A percentile compares a stretch with the other conserved stretches of the same genome.
phyloP scores from a whole-genome alignment of 768 basidiomycete genomes.

The Boletus pseudo-olivaceus region DNA sequence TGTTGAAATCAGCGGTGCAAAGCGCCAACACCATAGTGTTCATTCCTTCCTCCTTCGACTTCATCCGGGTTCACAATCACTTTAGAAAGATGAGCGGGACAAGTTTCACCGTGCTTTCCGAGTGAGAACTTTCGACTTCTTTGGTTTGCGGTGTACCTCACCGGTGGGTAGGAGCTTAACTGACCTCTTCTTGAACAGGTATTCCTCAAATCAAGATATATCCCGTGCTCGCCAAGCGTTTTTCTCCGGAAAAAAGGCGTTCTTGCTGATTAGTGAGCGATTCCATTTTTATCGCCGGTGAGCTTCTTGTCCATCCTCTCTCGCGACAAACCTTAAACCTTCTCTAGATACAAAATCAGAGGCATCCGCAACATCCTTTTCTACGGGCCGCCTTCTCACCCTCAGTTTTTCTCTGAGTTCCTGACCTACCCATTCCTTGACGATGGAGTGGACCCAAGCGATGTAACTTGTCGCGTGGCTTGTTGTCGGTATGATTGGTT shows the following conservation, averaged over 20 bases:
- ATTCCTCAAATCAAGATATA: conserved; percentile 92
- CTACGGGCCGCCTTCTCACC: conserved; percentile 88
- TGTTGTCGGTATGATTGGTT: conserved; percentile 92
- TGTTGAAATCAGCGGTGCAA: conserved; percentile 91
- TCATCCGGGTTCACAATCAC: conserved; percentile 85
- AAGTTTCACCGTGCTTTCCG: conserved; percentile 82
- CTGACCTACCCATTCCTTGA: conserved; percentile 89
- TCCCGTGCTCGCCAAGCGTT: conserved; percentile 90
- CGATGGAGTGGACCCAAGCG: conserved; percentile 78
- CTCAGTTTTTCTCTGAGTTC: conserved; percentile 89
- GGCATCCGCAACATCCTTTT: conserved; percentile 92
- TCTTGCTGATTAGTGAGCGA: conserved; percentile 92
- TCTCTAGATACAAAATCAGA: conserved; percentile 81
- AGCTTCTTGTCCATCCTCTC: conserved; percentile 12
- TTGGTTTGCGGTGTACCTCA: background rate
- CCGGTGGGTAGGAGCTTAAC: background rate
- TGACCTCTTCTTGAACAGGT: conserved; percentile 43
- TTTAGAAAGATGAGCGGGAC: conserved; percentile 71
- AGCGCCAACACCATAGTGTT: conserved; percentile 86
- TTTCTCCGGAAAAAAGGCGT: conserved; percentile 81
- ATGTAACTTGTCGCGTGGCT: conserved; percentile 76
- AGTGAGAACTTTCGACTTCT: conserved; percentile 46
- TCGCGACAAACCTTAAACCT: background rate
- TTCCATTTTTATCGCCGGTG: conserved; percentile 96
- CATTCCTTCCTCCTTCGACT: conserved; percentile 95